Percentiles rank a stretch among this genome's conserved stretches.
Evolutionary conservation across 2,329 filamentous ascomycete species (phyloP).

Genomic region (Bipolaris cookei): DNA sequence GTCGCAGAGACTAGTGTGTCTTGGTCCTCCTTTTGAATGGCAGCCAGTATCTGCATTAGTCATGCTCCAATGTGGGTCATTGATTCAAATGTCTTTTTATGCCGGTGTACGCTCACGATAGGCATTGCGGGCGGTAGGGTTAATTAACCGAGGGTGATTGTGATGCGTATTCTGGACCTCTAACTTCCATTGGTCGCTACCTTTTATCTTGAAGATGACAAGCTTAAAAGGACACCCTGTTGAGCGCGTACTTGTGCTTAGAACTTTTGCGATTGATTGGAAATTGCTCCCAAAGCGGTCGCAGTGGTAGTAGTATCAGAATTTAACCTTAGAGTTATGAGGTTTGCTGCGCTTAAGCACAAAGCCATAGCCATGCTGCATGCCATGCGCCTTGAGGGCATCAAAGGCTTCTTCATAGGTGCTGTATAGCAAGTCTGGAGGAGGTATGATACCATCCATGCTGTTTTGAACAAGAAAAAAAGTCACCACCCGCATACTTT

Average conservation of each 20-base stretch:
- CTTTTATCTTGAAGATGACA: background rate
- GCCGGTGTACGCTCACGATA: background rate
- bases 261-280: too few species aligned
- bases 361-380: constrained; percentile 18
- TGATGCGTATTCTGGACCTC: background rate
- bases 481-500: constrained; percentile 6
- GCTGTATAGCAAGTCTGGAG: constrained; percentile 6
- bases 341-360: too few species aligned
- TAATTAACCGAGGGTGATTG: background rate
- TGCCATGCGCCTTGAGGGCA: constrained; percentile 18
- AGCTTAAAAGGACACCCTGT: too few species aligned
- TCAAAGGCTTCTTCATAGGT: constrained; percentile 22
- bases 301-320: too few species aligned
- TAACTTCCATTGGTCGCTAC: background rate
- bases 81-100: background rate
- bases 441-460: background rate
- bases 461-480: constrained; percentile 3
- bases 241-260: too few species aligned
- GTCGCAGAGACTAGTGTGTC: too few species aligned
- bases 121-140: background rate
- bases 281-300: too few species aligned
- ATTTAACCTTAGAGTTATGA: too few species aligned
- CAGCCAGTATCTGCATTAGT: background rate
- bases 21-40: too few species aligned
- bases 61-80: background rate